phyloP scores from a whole-genome alignment of 441 rosid species.

The Aleurites moluccanus region DNA sequence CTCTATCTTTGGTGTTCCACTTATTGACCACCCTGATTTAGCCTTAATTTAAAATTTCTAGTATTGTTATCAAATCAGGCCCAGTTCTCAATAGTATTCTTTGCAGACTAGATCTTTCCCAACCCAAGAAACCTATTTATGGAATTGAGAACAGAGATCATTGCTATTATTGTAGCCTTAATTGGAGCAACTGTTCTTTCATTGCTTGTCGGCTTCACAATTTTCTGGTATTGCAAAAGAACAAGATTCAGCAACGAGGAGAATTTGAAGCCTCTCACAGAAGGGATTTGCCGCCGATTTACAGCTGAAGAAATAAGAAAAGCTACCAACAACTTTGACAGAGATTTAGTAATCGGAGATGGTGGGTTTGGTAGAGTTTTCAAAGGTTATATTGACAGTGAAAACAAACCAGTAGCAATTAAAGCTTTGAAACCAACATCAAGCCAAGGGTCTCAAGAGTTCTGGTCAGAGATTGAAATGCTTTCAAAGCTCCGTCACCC shows the following conservation, averaged over 20 bases:
- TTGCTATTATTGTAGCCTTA: not conserved
- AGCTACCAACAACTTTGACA: constrained; percentile 21
- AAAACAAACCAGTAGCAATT: constrained; percentile 16
- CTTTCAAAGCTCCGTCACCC: constrained; percentile 13
- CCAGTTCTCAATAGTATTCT: too few relatives aligned
- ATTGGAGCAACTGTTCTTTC: not conserved
- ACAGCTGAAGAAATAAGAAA: constrained; percentile 19
- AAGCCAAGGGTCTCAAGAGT: constrained; percentile 20
- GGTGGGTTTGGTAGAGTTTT: constrained; percentile 25
- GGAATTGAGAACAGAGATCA: not conserved
- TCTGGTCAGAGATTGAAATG: constrained; percentile 19
- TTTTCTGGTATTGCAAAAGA: not conserved
- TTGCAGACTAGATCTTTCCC: not conserved
- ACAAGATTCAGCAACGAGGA: not conserved
- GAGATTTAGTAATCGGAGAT: constrained; percentile 15
- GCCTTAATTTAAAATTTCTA: too few relatives aligned
- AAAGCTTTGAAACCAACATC: constrained; percentile 21
- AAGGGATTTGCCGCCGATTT: constrained; percentile 15
- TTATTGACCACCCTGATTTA: too few relatives aligned
- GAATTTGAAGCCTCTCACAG: not conserved
- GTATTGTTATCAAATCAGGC: too few relatives aligned
- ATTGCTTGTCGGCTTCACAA: not conserved
- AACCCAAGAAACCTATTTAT: not conserved
- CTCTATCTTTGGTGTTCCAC: too few relatives aligned
- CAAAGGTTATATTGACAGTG: constrained; percentile 17